Percentiles rank a stretch among this genome's conserved stretches.
Conservation (phyloP, 352 stramenopile genomes). For the Globisporangium uncinulatum region DNA sequence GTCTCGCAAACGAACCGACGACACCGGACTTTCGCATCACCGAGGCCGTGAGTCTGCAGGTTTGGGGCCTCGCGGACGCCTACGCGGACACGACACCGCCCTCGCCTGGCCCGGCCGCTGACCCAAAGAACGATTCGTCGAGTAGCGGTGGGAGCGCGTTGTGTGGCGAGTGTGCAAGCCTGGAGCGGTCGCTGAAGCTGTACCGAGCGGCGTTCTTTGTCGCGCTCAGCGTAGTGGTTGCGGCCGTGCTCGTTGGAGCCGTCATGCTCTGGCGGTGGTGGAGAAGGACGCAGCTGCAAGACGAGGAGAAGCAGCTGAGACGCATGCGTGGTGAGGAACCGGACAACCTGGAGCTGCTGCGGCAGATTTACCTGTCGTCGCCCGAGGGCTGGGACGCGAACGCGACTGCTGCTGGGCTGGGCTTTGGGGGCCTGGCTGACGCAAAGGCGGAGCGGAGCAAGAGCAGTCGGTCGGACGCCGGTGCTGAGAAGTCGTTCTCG, state of each 20-base stretch:
- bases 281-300: conserved; percentile 14
- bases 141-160: not conserved
- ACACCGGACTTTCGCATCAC: conserved; percentile 1
- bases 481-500: conserved; percentile 2
- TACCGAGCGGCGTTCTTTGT: conserved; percentile 34
- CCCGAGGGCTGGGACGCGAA: conserved; percentile 4
- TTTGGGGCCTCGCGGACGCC: conserved; percentile 1
- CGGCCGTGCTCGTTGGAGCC: conserved; percentile 10
- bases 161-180: conserved; percentile 8
- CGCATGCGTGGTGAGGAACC: conserved; percentile 34
- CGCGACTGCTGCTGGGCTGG: not conserved
- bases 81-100: not conserved
- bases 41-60: conserved; percentile 3
- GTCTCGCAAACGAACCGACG: not conserved
- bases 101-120: not conserved
- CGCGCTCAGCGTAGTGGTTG: conserved; percentile 12
- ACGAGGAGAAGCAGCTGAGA: conserved; percentile 29
- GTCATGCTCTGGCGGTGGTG: conserved; percentile 3
- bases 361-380: conserved; percentile 35
- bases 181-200: conserved; percentile 17
- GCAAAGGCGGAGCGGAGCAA: conserved; percentile 2
- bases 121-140: not conserved
- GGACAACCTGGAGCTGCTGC: conserved; percentile 36
- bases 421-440: not conserved
- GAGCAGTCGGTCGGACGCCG: not conserved